These are phyloP conservation scores for Pseudonitzschia multiseries DNA, from an alignment of 108 stramenopile species.

Conservation along the genomic window DNA sequence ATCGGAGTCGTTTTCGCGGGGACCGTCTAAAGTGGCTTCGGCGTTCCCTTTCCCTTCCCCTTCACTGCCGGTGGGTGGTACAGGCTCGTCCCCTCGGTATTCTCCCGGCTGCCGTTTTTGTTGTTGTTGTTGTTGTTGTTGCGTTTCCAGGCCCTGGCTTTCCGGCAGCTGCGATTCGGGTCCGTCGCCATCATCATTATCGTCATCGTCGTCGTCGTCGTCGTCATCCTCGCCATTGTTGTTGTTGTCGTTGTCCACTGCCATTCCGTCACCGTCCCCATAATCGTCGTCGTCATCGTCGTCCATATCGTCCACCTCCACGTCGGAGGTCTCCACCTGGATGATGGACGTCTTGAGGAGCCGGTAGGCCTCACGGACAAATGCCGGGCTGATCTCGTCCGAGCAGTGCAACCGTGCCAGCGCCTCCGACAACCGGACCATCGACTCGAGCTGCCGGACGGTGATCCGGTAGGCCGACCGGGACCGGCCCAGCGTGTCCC, in stretches of 20 bases:
- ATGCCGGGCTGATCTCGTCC: constrained; percentile 76
- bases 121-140: constrained; percentile 16
- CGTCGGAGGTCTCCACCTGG: constrained; percentile 96
- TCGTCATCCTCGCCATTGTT: constrained; percentile 54
- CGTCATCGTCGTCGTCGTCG: constrained; percentile 23
- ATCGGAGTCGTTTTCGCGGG: too few relatives aligned
- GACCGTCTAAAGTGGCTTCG: not conserved
- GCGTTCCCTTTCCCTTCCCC: not conserved
- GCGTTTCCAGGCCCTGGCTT: constrained; percentile 24
- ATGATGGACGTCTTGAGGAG: constrained; percentile 94
- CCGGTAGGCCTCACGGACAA: constrained; percentile 94
- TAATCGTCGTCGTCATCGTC: constrained; percentile 69
- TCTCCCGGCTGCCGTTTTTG: constrained; percentile 43
- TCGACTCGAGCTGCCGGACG: constrained; percentile 97
- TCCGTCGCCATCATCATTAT: not conserved
- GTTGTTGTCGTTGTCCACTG: constrained; percentile 20
- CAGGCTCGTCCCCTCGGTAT: constrained; percentile 32
- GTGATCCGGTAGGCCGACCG: constrained; percentile 98
- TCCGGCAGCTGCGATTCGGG: constrained; percentile 16
- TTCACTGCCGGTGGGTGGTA: constrained; percentile 16
- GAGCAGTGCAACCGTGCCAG: constrained; percentile 94
- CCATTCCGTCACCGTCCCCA: constrained; percentile 44
- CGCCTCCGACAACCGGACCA: constrained; percentile 97
- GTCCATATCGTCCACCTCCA: constrained; percentile 90
- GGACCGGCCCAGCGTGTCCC: constrained; percentile 90